Conservation (phyloP, 1,139 yeast species). For the Nakaseomyces kungkrabaensis region DNA sequence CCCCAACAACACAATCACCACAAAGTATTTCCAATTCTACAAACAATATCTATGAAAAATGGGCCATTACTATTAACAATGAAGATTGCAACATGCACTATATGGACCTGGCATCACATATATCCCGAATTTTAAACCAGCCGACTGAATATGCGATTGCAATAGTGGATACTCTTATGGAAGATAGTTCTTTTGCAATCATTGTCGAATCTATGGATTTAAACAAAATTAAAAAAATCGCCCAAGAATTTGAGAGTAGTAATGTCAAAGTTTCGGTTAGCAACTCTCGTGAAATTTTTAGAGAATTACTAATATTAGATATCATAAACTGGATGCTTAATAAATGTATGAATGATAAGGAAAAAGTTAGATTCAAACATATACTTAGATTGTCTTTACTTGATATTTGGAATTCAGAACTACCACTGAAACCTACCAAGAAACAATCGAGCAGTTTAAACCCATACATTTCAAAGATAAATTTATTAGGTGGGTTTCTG, state of each 20-base stretch:
- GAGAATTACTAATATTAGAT: conserved; percentile 18
- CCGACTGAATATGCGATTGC: conserved; percentile 23
- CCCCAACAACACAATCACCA: neutral
- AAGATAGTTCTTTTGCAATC: conserved; percentile 15
- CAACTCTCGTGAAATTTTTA: conserved; percentile 18
- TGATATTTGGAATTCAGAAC: conserved; percentile 15
- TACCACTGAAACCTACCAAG: neutral
- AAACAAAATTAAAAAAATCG: conserved; percentile 13
- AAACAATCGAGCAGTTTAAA: conserved; percentile 3
- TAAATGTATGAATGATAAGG: conserved; percentile 8
- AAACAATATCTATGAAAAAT: conserved; percentile 26
- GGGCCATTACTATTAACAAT: conserved; percentile 23
- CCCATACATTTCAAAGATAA: conserved; percentile 17
- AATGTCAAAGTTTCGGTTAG: conserved; percentile 19
- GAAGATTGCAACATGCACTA: conserved; percentile 21
- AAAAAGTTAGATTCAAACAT: conserved; percentile 9
- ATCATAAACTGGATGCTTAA: conserved; percentile 20
- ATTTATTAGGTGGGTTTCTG: conserved; percentile 22
- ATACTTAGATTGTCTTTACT: conserved; percentile 20
- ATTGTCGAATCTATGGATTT: conserved; percentile 17
- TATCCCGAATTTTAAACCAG: conserved; percentile 17
- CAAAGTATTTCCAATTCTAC: conserved; percentile 27
- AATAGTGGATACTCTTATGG: conserved; percentile 14
- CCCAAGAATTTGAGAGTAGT: conserved; percentile 14
- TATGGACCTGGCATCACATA: conserved; percentile 20